phyloP scores from a whole-genome alignment of 1,139 yeast genomes.

The Candida sp. region DNA sequence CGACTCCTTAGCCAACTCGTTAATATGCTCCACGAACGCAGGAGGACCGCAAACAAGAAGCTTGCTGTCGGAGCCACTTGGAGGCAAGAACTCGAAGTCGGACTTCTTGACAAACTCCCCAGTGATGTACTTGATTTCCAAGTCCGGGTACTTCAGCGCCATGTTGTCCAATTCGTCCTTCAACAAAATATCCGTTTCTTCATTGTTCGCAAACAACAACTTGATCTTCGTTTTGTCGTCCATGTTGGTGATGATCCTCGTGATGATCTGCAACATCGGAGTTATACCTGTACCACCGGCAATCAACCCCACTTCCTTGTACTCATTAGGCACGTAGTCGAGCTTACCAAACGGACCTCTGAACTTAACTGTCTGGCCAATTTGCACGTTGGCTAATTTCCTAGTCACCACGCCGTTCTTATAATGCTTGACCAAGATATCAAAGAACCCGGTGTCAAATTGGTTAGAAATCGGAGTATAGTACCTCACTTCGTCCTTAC shows the following conservation, averaged over 20 bases:
- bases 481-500: constrained; percentile 65
- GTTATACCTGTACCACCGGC: constrained; percentile 91
- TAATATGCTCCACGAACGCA: constrained; percentile 60
- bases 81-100: not conserved
- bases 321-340: constrained; percentile 61
- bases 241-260: constrained; percentile 67
- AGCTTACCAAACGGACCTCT: constrained; percentile 83
- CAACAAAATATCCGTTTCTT: constrained; percentile 72
- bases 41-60: constrained; percentile 81
- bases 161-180: constrained; percentile 74
- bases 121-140: constrained; percentile 41
- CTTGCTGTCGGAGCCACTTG: constrained; percentile 49
- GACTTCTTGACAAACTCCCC: not conserved
- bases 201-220: constrained; percentile 71
- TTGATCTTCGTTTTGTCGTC: constrained; percentile 64
- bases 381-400: constrained; percentile 61
- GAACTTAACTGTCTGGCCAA: constrained; percentile 70
- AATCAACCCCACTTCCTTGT: constrained; percentile 64
- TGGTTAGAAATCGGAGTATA: constrained; percentile 78
- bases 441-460: constrained; percentile 73
- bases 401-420: constrained; percentile 70
- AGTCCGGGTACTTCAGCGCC: constrained; percentile 61
- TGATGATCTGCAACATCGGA: constrained; percentile 73
- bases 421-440: constrained; percentile 75
- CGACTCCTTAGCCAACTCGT: constrained; percentile 53